phyloP scores from a whole-genome alignment of 2,329 filamentous ascomycete species.

The Colletotrichum tofieldiae region DNA sequence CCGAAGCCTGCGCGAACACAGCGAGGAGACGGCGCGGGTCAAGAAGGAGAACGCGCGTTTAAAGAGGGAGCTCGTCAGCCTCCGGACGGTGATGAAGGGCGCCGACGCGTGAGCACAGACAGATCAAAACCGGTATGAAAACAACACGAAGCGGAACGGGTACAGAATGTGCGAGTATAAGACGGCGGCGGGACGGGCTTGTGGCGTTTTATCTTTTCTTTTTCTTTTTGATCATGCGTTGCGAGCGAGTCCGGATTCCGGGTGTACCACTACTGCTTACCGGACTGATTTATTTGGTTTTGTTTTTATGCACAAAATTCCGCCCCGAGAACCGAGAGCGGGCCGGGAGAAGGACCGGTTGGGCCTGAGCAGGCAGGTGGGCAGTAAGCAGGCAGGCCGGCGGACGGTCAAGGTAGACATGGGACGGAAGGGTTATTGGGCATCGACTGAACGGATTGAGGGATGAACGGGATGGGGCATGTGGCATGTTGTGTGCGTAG shows the following conservation, averaged over 20 bases:
- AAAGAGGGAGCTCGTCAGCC: slow-evolving; percentile 85
- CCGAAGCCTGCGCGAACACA: slow-evolving; percentile 77
- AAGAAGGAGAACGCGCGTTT: slow-evolving; percentile 90
- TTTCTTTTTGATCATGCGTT: slow-evolving; percentile 26
- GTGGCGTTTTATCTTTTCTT: slow-evolving; percentile 21
- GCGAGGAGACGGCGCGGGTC: slow-evolving; percentile 82
- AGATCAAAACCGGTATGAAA: slow-evolving; percentile 4
- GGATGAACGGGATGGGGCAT: slow-evolving; percentile 25
- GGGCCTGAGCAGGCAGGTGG: slow-evolving; percentile 26
- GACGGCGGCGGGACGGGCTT: slow-evolving; percentile 11
- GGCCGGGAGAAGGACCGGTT: neutral
- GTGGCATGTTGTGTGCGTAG: slow-evolving; percentile 3
- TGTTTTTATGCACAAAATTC: neutral
- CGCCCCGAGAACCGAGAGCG: neutral
- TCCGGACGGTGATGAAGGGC: slow-evolving; percentile 70
- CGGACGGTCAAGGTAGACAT: neutral
- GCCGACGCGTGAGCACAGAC: slow-evolving; percentile 27
- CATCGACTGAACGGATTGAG: neutral
- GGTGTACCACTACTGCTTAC: slow-evolving; percentile 28
- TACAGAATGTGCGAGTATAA: slow-evolving; percentile 14
- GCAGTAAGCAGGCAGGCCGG: slow-evolving; percentile 12
- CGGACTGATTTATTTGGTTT: slow-evolving; percentile 30
- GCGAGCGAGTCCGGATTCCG: slow-evolving; percentile 38
- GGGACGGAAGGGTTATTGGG: slow-evolving; percentile 8
- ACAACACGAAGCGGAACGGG: neutral